Evolutionary conservation across 1,284 basidiomycete species (phyloP).

Genomic region (Taiwanofungus camphoratus): DNA sequence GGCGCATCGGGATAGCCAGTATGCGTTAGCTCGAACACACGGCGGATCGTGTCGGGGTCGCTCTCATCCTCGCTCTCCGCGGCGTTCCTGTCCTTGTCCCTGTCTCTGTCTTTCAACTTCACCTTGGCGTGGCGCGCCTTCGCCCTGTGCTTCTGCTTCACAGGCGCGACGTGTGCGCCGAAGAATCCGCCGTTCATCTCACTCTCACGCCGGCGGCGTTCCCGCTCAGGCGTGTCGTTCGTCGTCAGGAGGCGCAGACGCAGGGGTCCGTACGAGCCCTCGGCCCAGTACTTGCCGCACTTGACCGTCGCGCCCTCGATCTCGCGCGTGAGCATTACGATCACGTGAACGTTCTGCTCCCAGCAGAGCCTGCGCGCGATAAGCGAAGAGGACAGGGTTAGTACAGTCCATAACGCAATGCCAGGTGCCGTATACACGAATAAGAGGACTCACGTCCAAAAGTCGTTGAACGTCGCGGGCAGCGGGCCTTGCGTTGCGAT

Average conservation of each 20-base stretch:
- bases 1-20: constrained; percentile 49
- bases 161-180: constrained; percentile 14
- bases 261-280: constrained; percentile 67
- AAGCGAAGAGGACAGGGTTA: constrained; percentile 1
- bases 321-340: constrained; percentile 90
- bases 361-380: constrained; percentile 53
- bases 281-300: constrained; percentile 89
- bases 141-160: constrained; percentile 6
- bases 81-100: constrained; percentile 1
- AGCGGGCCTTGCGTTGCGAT: constrained; percentile 97
- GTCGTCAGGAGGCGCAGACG: constrained; percentile 60
- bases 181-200: constrained; percentile 29
- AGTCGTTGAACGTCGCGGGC: constrained; percentile 85
- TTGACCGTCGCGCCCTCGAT: constrained; percentile 86
- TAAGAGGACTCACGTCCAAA: constrained; percentile 80
- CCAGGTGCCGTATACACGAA: not conserved
- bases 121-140: not conserved
- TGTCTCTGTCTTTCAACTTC: constrained; percentile 7
- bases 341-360: constrained; percentile 77
- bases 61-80: constrained; percentile 17
- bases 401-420: not conserved
- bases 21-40: constrained; percentile 68
- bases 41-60: constrained; percentile 45
- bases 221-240: constrained; percentile 31
- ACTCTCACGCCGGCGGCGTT: constrained; percentile 23